Evolutionary conservation across 768 basidiomycete genomes (phyloP).

Genomic region (Aureoboletus auriporus): DNA sequence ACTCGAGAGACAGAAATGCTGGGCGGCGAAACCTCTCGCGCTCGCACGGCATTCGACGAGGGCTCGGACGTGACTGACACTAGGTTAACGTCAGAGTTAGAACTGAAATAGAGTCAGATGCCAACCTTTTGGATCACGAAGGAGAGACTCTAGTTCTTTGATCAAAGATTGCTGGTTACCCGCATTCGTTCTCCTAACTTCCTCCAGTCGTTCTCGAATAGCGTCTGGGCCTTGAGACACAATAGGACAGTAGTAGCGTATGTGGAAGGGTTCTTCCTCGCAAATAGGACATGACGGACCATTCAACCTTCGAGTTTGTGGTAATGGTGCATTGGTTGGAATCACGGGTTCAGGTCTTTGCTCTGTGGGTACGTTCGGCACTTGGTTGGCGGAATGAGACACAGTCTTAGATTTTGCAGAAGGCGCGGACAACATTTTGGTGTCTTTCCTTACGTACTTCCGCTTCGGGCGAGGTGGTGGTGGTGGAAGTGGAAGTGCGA

Average conservation of each 20-base stretch:
- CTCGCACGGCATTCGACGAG: conserved; percentile 1
- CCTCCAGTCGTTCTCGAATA: conserved; percentile 43
- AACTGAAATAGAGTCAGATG: conserved; percentile 1
- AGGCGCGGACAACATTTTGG: conserved; percentile 3
- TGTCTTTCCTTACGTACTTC: conserved; percentile 7
- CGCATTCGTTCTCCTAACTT: conserved; percentile 31
- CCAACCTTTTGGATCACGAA: conserved; percentile 28
- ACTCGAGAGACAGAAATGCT: conserved; percentile 6
- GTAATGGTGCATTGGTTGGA: neutral
- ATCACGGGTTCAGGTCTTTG: neutral
- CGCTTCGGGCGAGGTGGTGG: conserved; percentile 5
- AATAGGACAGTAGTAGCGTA: conserved; percentile 46
- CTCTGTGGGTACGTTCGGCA: neutral
- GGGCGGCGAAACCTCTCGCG: neutral
- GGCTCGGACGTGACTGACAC: conserved; percentile 2
- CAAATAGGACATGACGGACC: conserved; percentile 43
- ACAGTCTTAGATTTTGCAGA: neutral
- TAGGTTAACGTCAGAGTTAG: conserved; percentile 9
- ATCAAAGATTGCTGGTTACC: conserved; percentile 32
- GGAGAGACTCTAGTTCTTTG: conserved; percentile 36
- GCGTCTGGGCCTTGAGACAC: conserved; percentile 40
- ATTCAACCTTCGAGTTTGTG: neutral
- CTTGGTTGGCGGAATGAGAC: neutral
- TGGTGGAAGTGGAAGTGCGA: neutral
- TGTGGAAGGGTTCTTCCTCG: conserved; percentile 40